Base-by-base conservation (phyloP, 2,329 filamentous ascomycete species). In the Zymoseptoria pseudotritici region DNA sequence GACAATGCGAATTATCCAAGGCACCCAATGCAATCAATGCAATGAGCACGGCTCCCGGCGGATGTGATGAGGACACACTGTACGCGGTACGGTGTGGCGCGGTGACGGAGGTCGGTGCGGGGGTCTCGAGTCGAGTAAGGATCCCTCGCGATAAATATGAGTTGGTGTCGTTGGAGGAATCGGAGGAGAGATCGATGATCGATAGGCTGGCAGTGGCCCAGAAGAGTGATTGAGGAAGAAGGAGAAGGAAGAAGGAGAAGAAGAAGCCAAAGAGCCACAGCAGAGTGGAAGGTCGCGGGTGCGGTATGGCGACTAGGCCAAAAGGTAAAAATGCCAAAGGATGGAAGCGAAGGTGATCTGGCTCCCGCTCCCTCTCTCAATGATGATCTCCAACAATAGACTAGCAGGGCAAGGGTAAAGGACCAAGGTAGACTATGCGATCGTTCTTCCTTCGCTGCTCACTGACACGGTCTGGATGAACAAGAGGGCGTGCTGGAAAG, bases 131-230 rank as follows among this genome's bases (percentile, higher is more conserved):
- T 46, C 36, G 36, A 46, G 36, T 46, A 46, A 46, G 36, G 36
- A 46, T 46, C 36, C 36, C 36, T 46, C 36, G 36, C 36, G 36
- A 46, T n/a, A 17, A 17, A 46, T 46, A 46, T 46, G 36, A 46
- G 17, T n/a, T 46, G 36, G 17, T 42, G 13, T 46, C 36, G 36
- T n/a, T 17, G 36, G 36, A 46, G 13, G 36, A n/a, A n/a, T 17
- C 36, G 36, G 36, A 8, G 9, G n/a, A 8, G 29, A 13, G 7
- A n/a, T 31, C 31, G 31, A 51, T 13, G 24, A n/a, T 24, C 29
- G 53, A 49, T 53, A 64, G 61, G 54, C 59, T 54, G 52, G 60
- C 60, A 57, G 53, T 55, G 58, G 55, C 62, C 60, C 55, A 61
- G 58, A 55, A 26, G 29, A 20, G 29, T 17, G 52, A 46, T n/a